Percentiles rank a stretch among this genome's conserved stretches.
phyloP scores from a whole-genome alignment of 176 grass and related monocot species.

The Alloteropsis semialata region DNA sequence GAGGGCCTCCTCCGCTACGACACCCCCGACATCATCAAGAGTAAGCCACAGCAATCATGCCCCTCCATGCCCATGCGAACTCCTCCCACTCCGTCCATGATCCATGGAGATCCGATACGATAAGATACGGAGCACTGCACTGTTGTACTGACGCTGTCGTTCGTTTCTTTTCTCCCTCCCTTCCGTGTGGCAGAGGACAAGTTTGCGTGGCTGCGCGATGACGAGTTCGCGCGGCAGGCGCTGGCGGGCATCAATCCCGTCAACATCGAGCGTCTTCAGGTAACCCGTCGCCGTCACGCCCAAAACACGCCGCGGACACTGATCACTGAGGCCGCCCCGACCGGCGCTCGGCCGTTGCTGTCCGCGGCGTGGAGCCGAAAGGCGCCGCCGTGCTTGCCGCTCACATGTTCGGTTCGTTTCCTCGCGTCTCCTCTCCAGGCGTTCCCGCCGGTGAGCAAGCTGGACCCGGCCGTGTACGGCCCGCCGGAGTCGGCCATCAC shows the following conservation, averaged over 20 bases:
- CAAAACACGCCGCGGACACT: conserved; percentile 3
- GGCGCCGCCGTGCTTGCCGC: neutral
- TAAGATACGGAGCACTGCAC: neutral
- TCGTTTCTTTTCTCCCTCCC: neutral
- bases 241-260: conserved; percentile 94
- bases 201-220: conserved; percentile 96
- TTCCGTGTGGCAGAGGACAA: conserved; percentile 73
- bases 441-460: conserved; percentile 86
- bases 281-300: conserved; percentile 34
- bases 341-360: neutral
- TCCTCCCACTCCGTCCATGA: neutral
- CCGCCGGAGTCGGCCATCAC: conserved; percentile 84
- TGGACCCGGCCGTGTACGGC: conserved; percentile 72
- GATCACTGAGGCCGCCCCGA: neutral
- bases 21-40: conserved; percentile 86
- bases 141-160: conserved; percentile 15
- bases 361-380: neutral
- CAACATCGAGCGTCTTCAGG: conserved; percentile 81
- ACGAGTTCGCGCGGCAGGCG: conserved; percentile 86
- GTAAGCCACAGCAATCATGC: conserved; percentile 16
- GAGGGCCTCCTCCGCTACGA: conserved; percentile 85
- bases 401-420: neutral
- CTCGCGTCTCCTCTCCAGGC: conserved; percentile 30
- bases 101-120: neutral
- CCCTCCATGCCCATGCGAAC: neutral